Evolutionary conservation across 2,329 filamentous ascomycete genomes (phyloP).

Genomic region (Coniella vitis): DNA sequence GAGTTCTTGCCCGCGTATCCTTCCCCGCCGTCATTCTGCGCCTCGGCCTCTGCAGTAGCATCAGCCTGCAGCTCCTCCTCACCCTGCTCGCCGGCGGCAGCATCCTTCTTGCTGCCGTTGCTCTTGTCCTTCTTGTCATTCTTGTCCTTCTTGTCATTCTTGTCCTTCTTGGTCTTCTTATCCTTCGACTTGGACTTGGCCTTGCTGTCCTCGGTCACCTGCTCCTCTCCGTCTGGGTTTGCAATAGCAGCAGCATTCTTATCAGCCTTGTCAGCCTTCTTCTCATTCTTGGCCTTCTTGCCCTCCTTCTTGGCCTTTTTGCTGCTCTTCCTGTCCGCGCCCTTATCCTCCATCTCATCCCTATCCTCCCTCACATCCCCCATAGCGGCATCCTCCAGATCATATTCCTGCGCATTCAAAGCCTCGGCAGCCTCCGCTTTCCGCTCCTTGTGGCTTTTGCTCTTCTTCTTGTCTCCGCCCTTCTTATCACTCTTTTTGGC

Average conservation of each 20-base stretch:
- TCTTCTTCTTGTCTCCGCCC: background rate
- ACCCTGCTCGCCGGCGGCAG: slow-evolving; percentile 19
- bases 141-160: slow-evolving; percentile 20
- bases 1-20: slow-evolving; percentile 11
- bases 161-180: slow-evolving; percentile 23
- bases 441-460: slow-evolving; percentile 6
- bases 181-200: slow-evolving; percentile 18
- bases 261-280: slow-evolving; percentile 4
- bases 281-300: slow-evolving; percentile 13
- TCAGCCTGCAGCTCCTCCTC: slow-evolving; percentile 15
- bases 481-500: slow-evolving; percentile 6
- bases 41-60: slow-evolving; percentile 17
- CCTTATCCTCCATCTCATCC: slow-evolving; percentile 6
- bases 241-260: slow-evolving; percentile 6
- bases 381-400: slow-evolving; percentile 10
- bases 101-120: slow-evolving; percentile 31
- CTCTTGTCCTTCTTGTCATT: slow-evolving; percentile 21
- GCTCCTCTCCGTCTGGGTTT: slow-evolving; percentile 4
- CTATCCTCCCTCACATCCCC: background rate
- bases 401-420: slow-evolving; percentile 6
- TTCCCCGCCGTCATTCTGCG: slow-evolving; percentile 5
- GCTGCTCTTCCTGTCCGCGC: slow-evolving; percentile 2
- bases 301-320: background rate
- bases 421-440: slow-evolving; percentile 6
- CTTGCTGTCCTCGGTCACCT: slow-evolving; percentile 23